Evolutionary conservation across 1,284 basidiomycete genomes (phyloP).

Genomic region (Malassezia dermatis): DNA sequence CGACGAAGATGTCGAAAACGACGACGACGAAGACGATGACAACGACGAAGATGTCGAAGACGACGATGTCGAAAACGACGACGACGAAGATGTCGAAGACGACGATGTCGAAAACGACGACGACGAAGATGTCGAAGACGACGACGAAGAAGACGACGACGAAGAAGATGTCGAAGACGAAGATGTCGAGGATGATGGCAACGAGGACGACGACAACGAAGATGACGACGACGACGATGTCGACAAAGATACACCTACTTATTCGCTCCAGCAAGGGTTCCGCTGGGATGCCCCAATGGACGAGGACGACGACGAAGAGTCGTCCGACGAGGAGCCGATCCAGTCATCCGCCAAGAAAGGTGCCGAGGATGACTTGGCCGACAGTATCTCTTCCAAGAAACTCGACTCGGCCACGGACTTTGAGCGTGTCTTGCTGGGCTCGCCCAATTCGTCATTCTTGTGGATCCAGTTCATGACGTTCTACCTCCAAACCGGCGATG

Average conservation of each 20-base stretch:
- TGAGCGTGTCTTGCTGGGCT: constrained; percentile 83
- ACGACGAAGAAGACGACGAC: constrained; percentile 26
- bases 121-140: constrained; percentile 12
- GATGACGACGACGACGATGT: constrained; percentile 23
- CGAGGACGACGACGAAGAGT: constrained; percentile 52
- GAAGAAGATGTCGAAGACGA: neutral
- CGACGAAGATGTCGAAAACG: neutral
- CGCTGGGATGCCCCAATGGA: constrained; percentile 44
- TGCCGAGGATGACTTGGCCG: constrained; percentile 36
- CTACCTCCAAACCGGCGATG: constrained; percentile 85
- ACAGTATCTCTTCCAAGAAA: constrained; percentile 34
- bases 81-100: constrained; percentile 23
- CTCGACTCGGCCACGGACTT: constrained; percentile 89
- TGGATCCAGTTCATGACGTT: constrained; percentile 99
- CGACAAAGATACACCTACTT: neutral
- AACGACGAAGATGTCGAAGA: neutral
- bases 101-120: constrained; percentile 25
- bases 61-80: constrained; percentile 3
- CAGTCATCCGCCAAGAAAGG: constrained; percentile 30
- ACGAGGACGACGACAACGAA: constrained; percentile 20
- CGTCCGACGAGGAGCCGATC: neutral
- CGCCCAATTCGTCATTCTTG: constrained; percentile 90
- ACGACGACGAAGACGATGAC: neutral
- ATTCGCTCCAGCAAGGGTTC: constrained; percentile 11
- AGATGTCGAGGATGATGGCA: neutral